Evolutionary conservation across 352 stramenopile species (phyloP).

Genomic region (Phytopythium oedochilum): DNA sequence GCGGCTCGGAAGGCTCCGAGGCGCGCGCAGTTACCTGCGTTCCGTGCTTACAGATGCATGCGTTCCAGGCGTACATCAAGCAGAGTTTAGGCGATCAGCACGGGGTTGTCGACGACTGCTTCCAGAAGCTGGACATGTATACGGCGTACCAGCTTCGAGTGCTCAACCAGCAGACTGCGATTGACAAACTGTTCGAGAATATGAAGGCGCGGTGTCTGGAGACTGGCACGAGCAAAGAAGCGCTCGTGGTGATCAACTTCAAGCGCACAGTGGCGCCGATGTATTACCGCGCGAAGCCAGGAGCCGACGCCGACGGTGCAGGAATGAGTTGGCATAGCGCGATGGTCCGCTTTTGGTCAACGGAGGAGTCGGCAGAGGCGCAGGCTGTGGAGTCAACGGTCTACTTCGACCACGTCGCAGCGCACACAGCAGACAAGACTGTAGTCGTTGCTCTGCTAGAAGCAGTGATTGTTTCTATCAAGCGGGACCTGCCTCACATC

Average conservation of each 20-base stretch:
- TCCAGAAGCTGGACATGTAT: constrained; percentile 1
- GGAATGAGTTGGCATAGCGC: constrained; percentile 15
- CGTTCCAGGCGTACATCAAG: not conserved
- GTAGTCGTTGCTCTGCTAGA: constrained; percentile 15
- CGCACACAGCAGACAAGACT: constrained; percentile 12
- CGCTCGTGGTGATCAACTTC: constrained; percentile 16
- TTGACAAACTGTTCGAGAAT: constrained; percentile 1
- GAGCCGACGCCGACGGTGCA: constrained; percentile 3
- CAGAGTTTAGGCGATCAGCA: not conserved
- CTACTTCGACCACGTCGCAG: constrained; percentile 7
- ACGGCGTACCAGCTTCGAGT: constrained; percentile 2
- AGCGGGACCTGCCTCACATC: constrained; percentile 11
- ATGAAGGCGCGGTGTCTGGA: not conserved
- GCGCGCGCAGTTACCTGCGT: not conserved
- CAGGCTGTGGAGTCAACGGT: constrained; percentile 5
- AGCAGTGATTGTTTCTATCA: constrained; percentile 9
- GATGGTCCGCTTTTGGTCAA: constrained; percentile 8
- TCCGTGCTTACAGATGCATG: not conserved
- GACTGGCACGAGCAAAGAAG: constrained; percentile 3
- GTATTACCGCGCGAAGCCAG: constrained; percentile 10
- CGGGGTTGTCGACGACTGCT: not conserved
- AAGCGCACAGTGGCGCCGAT: constrained; percentile 17
- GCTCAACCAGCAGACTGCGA: not conserved
- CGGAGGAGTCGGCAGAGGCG: not conserved
- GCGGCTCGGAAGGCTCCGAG: not conserved